Percentiles rank a stretch among this genome's conserved stretches.
Conservation (phyloP, 331 rosid genomes). For the Rhamnella rubrinervis region DNA sequence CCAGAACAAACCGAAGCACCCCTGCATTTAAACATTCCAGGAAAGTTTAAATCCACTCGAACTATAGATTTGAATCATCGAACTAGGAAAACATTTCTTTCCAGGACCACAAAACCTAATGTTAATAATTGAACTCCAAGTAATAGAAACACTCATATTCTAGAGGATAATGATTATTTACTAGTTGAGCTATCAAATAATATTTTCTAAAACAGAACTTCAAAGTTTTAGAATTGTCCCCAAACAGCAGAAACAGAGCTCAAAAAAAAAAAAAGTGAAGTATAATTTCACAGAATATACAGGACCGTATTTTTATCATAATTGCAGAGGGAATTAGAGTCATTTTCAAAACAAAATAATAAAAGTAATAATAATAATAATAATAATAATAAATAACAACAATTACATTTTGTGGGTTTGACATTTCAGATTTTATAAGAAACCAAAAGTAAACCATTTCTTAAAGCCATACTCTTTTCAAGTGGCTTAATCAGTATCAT, state of each 20-base stretch:
- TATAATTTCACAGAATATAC: too few relatives aligned
- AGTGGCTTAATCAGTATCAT: too few relatives aligned
- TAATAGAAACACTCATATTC: not conserved
- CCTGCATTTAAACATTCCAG: slow-evolving; percentile 56
- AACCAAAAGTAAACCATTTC: too few relatives aligned
- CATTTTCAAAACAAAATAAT: too few relatives aligned
- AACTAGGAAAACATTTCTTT: slow-evolving; percentile 11
- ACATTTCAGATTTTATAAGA: too few relatives aligned
- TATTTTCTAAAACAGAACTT: not conserved
- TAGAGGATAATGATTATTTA: not conserved
- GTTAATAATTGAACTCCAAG: not conserved
- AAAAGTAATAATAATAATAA: too few relatives aligned
- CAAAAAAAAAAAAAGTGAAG: not conserved
- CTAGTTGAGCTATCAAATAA: not conserved
- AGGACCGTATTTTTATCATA: too few relatives aligned
- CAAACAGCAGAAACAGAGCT: not conserved
- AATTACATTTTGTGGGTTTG: too few relatives aligned
- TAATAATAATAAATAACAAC: too few relatives aligned
- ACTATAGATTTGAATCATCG: not conserved
- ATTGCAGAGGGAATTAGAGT: too few relatives aligned
- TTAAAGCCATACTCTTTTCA: too few relatives aligned
- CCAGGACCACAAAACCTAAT: slow-evolving; percentile 10
- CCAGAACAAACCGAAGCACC: slow-evolving; percentile 82
- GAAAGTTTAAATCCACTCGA: slow-evolving; percentile 23
- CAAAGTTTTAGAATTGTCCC: not conserved